Percentiles rank a stretch among this genome's conserved stretches.
Evolutionary conservation across 2,329 filamentous ascomycete species (phyloP).

Genomic region (Orbilia blumenaviensis): DNA sequence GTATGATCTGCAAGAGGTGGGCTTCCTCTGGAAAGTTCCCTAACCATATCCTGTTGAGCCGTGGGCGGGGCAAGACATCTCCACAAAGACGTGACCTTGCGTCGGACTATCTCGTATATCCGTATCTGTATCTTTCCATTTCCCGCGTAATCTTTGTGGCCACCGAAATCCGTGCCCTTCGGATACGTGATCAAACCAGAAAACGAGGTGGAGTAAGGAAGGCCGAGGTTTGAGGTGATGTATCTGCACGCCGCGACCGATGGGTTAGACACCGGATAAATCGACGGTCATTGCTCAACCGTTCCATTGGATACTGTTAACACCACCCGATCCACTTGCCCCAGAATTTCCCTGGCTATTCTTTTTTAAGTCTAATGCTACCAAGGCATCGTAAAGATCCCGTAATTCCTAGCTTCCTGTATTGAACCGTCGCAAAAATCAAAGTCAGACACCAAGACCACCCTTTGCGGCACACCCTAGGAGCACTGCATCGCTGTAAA

Average conservation of each 20-base stretch:
- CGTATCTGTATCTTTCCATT: conserved; percentile 36
- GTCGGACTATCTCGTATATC: conserved; percentile 42
- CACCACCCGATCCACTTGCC: conserved; percentile 40
- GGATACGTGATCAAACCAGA: conserved; percentile 5
- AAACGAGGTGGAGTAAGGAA: conserved; percentile 1
- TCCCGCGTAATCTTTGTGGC: conserved; percentile 13
- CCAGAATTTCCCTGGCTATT: conserved; percentile 41
- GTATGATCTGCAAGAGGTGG: conserved; percentile 30
- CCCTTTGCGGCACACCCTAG: conserved; percentile 46
- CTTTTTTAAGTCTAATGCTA: conserved; percentile 31
- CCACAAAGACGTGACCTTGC: conserved; percentile 31
- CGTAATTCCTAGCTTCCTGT: conserved; percentile 53
- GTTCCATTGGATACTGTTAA: conserved; percentile 26
- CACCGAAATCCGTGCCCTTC: conserved; percentile 30
- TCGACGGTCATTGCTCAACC: conserved; percentile 18
- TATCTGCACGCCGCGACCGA: conserved; percentile 26
- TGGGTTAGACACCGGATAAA: conserved; percentile 50
- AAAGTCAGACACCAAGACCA: conserved; percentile 53
- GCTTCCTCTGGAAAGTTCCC: conserved; percentile 37
- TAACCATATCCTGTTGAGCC: conserved; percentile 18
- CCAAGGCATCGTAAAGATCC: conserved; percentile 35
- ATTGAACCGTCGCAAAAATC: conserved; percentile 44
- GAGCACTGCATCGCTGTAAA: conserved; percentile 26
- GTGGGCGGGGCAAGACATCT: conserved; percentile 24
- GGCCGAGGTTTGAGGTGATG: conserved; percentile 4